These are phyloP conservation scores for Pilasporangium apinafurcum DNA, from an alignment of 352 stramenopile species.

Conservation along the genomic window DNA sequence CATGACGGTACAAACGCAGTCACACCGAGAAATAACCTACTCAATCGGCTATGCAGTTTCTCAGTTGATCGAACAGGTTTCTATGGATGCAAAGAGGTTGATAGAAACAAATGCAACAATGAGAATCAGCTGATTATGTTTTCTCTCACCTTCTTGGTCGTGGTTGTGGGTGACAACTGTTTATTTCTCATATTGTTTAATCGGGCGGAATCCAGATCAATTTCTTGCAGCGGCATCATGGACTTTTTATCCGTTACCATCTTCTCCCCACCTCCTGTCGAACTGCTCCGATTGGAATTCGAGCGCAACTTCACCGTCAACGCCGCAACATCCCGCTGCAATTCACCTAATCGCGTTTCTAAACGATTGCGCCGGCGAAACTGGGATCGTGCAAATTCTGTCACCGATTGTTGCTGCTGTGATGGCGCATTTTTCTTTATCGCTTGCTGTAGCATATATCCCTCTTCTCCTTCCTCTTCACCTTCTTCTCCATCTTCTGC, in stretches of 20 bases:
- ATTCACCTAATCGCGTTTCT: slow-evolving; percentile 59
- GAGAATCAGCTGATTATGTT: too few relatives aligned
- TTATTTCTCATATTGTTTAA: not conserved
- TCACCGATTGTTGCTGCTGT: slow-evolving; percentile 1
- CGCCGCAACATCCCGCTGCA: slow-evolving; percentile 68
- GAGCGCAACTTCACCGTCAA: slow-evolving; percentile 64
- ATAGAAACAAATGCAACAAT: too few relatives aligned
- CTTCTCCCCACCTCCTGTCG: slow-evolving; percentile 6
- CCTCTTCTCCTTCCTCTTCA: not conserved
- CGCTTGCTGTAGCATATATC: not conserved
- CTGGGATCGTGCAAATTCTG: slow-evolving; percentile 26
- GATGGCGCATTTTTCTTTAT: too few relatives aligned
- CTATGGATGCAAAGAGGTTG: too few relatives aligned
- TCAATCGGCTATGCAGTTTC: slow-evolving; percentile 4
- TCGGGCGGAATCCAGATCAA: not conserved
- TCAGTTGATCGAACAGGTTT: too few relatives aligned
- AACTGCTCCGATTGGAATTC: slow-evolving; percentile 19
- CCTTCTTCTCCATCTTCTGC: slow-evolving; percentile 8
- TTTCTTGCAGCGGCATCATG: slow-evolving; percentile 1
- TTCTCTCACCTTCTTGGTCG: slow-evolving; percentile 3
- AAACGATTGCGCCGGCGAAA: slow-evolving; percentile 49
- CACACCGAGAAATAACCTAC: slow-evolving; percentile 3
- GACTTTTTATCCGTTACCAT: slow-evolving; percentile 28
- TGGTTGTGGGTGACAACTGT: not conserved
- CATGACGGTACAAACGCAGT: too few relatives aligned